These are phyloP conservation scores for Drechslerella stenobrocha DNA, from an alignment of 2,329 filamentous ascomycete genomes.

Conservation along the genomic window DNA sequence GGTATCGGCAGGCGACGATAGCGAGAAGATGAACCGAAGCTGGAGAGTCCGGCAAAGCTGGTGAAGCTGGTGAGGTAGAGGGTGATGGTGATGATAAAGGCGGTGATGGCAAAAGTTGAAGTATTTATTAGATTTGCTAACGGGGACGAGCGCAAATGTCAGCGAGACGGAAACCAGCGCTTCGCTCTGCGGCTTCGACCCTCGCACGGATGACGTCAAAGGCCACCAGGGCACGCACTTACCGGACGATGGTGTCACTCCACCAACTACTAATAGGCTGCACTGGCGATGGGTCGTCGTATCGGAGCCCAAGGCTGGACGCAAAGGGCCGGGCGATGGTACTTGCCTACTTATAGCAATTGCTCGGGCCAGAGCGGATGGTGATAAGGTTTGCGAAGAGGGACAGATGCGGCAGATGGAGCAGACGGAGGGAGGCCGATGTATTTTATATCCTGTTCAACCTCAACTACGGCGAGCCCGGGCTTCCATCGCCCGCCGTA, in stretches of 20 bases:
- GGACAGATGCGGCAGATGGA: slow-evolving; percentile 32
- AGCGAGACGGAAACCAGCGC: no score
- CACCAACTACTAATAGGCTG: background rate
- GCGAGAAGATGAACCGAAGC: no score
- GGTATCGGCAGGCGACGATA: no score
- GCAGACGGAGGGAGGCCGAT: slow-evolving; percentile 17
- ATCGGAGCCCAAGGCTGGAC: no score
- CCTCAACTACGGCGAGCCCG: no score
- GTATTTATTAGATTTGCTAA: no score
- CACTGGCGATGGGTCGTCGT: background rate
- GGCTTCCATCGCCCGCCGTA: slow-evolving; percentile 6
- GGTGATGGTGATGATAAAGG: background rate
- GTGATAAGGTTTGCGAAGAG: slow-evolving; percentile 23
- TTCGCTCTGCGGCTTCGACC: no score
- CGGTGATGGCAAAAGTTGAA: no score
- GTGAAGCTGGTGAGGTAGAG: background rate
- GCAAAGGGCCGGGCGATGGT: no score
- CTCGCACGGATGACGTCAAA: slow-evolving; percentile 27
- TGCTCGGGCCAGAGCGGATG: background rate
- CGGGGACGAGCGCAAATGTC: no score
- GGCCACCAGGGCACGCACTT: slow-evolving; percentile 11
- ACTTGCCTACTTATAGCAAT: background rate
- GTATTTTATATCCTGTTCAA: slow-evolving; percentile 5
- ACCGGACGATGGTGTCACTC: background rate
- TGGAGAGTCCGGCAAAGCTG: background rate